Percentiles rank a stretch among this genome's conserved stretches.
Evolutionary conservation across 2,329 filamentous ascomycete genomes (phyloP).

Genomic region (Fusarium scirpi): DNA sequence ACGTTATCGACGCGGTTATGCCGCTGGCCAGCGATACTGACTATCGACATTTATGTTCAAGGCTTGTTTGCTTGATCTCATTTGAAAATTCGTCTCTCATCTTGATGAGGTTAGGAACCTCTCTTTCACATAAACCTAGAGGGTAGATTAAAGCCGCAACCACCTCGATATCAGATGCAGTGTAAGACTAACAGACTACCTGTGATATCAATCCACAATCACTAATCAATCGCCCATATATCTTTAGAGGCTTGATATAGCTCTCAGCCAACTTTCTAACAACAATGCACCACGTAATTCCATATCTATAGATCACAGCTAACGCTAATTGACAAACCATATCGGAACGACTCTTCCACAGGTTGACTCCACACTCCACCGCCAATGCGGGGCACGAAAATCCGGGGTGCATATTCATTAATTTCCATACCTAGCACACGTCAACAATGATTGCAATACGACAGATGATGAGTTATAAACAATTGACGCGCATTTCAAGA

Average conservation of each 20-base stretch:
- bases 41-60: not conserved
- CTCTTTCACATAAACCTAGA: not conserved
- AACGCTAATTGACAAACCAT: not conserved
- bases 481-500: not conserved
- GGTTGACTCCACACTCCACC: conserved; percentile 35
- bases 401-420: conserved; percentile 43
- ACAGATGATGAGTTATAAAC: conserved; percentile 12
- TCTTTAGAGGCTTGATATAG: not conserved
- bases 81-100: not conserved
- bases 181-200: not conserved
- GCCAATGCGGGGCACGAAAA: conserved; percentile 42
- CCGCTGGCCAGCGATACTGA: too few relatives aligned
- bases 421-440: not conserved
- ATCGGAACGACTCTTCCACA: not conserved
- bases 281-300: not conserved
- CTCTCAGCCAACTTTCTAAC: not conserved
- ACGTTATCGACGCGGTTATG: not conserved
- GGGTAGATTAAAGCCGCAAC: not conserved
- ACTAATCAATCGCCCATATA: not conserved
- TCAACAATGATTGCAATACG: not conserved
- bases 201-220: not conserved
- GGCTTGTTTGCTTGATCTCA: not conserved
- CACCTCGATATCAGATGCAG: not conserved
- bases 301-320: not conserved
- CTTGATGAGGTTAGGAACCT: not conserved